Evolutionary conservation across 148 eudicot genomes (phyloP).

Genomic region (Camellia japonica): DNA sequence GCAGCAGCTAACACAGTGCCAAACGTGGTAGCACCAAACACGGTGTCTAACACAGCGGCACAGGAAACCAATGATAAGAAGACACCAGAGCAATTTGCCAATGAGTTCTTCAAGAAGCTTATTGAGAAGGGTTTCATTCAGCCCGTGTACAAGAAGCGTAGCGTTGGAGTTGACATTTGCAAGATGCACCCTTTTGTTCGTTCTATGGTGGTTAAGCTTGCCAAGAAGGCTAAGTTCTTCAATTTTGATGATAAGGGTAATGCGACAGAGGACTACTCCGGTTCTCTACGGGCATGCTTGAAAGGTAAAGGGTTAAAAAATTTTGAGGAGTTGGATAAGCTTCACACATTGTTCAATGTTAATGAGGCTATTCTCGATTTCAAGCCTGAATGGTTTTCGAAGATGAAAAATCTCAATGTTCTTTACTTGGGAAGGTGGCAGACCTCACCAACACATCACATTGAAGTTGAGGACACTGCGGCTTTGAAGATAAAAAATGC

Average conservation of each 20-base stretch:
- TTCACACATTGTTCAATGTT: conserved; percentile 36
- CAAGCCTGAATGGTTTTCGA: conserved; percentile 28
- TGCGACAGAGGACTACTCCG: background rate
- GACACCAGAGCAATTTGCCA: conserved; percentile 22
- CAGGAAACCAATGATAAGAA: too few relatives aligned
- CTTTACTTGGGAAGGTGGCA: conserved; percentile 59
- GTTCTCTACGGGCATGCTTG: conserved; percentile 28
- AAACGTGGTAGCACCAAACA: too few relatives aligned
- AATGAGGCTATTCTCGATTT: conserved; percentile 32
- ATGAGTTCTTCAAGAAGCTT: conserved; percentile 18
- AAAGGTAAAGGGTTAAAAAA: conserved; percentile 9
- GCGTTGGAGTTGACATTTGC: conserved; percentile 19
- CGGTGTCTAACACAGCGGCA: too few relatives aligned
- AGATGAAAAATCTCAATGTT: conserved; percentile 38
- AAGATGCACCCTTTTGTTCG: conserved; percentile 36
- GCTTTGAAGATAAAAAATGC: conserved; percentile 9
- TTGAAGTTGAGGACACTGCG: conserved; percentile 38
- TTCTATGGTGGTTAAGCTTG: conserved; percentile 20
- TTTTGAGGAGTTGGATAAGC: conserved; percentile 1
- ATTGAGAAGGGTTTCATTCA: conserved; percentile 26
- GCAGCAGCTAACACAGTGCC: too few relatives aligned
- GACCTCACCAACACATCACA: conserved; percentile 24
- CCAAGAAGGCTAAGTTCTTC: conserved; percentile 23
- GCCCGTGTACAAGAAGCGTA: conserved; percentile 9
- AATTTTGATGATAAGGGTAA: conserved; percentile 18